Evolutionary conservation across 2,329 filamentous ascomycete genomes (phyloP).

Genomic region (Xylariaceae sp.): DNA sequence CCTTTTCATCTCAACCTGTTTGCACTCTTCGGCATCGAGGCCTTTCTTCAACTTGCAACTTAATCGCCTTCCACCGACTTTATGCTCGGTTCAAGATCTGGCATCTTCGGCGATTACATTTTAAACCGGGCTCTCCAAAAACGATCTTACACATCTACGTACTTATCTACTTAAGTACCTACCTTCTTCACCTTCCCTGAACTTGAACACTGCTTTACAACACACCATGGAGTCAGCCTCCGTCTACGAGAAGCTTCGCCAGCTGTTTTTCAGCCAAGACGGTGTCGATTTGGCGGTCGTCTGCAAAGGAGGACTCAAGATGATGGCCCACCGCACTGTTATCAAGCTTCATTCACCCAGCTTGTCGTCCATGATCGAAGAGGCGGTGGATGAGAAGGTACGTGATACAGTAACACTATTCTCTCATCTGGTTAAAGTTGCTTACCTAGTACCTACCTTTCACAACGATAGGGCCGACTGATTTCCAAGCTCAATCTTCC

Average conservation of each 20-base stretch:
- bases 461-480: conserved; percentile 2
- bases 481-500: conserved; percentile 3
- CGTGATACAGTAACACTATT: neutral
- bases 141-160: neutral
- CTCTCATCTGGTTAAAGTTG: neutral
- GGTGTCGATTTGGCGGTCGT: conserved; percentile 2
- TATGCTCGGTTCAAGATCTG: no score
- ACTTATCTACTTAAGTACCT: neutral
- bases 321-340: conserved; percentile 4
- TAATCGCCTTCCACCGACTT: no score
- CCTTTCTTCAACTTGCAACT: no score
- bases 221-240: neutral
- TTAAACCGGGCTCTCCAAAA: no score
- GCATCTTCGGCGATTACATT: no score
- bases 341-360: conserved; percentile 1
- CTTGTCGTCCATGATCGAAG: neutral
- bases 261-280: neutral
- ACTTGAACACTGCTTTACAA: neutral
- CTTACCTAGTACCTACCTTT: neutral
- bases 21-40: no score
- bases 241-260: conserved; percentile 5
- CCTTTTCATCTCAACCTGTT: no score
- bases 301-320: neutral
- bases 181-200: neutral
- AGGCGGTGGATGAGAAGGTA: neutral